Percentiles rank a stretch among this genome's conserved stretches.
These are phyloP conservation scores for Cladobotryum mycophilum DNA, from an alignment of 2,329 filamentous ascomycete genomes.

Conservation along the genomic window DNA sequence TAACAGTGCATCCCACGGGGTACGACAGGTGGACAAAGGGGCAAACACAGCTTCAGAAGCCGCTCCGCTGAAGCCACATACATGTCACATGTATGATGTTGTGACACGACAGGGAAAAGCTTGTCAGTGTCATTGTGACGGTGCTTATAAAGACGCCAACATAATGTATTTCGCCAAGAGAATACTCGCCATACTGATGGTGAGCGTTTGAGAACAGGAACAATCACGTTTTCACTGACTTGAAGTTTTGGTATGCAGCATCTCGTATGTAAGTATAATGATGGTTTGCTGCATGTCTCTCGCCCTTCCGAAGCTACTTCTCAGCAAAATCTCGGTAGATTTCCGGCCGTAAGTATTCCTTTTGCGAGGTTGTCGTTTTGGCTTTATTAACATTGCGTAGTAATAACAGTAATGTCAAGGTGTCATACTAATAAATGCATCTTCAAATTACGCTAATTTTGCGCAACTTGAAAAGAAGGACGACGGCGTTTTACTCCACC, in stretches of 20 bases:
- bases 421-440: background rate
- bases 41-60: too few relatives aligned
- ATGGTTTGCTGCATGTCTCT: too few relatives aligned
- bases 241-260: too few relatives aligned
- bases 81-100: background rate
- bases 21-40: too few relatives aligned
- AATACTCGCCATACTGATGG: too few relatives aligned
- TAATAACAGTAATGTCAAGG: too few relatives aligned
- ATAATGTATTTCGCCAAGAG: background rate
- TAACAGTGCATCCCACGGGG: background rate
- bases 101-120: background rate
- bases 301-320: too few relatives aligned
- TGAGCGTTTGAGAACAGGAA: background rate
- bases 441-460: background rate
- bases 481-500: slow-evolving; percentile 1
- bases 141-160: background rate
- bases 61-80: background rate
- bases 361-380: too few relatives aligned
- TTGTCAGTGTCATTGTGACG: background rate
- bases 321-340: too few relatives aligned
- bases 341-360: too few relatives aligned
- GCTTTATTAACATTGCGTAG: too few relatives aligned
- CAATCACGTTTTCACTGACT: background rate
- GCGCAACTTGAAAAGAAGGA: background rate
- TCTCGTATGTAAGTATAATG: too few relatives aligned